These are phyloP conservation scores for Xylaria palmicola DNA, from an alignment of 495 filamentous ascomycete genomes.

Conservation along the genomic window DNA sequence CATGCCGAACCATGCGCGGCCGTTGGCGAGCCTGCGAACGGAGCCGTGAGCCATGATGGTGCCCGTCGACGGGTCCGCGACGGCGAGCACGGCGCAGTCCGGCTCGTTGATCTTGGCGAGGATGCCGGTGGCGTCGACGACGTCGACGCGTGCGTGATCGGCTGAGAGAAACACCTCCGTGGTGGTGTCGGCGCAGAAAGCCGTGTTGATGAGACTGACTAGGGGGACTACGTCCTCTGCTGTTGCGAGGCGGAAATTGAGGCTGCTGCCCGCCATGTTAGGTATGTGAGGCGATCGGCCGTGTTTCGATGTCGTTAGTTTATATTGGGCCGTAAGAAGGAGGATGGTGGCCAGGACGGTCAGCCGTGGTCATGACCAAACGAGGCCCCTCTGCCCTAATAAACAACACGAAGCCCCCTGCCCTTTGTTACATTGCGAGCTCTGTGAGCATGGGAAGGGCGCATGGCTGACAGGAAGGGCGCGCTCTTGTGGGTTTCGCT, in stretches of 20 bases:
- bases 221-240: constrained; percentile 29
- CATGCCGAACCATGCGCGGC: constrained; percentile 39
- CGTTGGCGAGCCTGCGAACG: constrained; percentile 17
- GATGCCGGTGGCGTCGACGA: constrained; percentile 28
- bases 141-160: constrained; percentile 23
- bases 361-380: no score
- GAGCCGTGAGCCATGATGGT: constrained; percentile 38
- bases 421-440: no score
- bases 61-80: constrained; percentile 18
- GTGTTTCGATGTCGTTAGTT: background rate
- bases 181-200: constrained; percentile 30
- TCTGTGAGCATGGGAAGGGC: no score
- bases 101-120: constrained; percentile 42
- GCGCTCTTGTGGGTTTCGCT: no score
- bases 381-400: no score
- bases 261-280: constrained; percentile 2
- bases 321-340: background rate
- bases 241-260: constrained; percentile 34
- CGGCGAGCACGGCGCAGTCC: constrained; percentile 36
- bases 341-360: background rate
- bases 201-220: constrained; percentile 34
- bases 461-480: no score
- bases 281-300: background rate
- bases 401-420: no score
- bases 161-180: constrained; percentile 18